These are phyloP conservation scores for Gossypium anomalum DNA, from an alignment of 345 rosid genomes.

Conservation along the genomic window DNA sequence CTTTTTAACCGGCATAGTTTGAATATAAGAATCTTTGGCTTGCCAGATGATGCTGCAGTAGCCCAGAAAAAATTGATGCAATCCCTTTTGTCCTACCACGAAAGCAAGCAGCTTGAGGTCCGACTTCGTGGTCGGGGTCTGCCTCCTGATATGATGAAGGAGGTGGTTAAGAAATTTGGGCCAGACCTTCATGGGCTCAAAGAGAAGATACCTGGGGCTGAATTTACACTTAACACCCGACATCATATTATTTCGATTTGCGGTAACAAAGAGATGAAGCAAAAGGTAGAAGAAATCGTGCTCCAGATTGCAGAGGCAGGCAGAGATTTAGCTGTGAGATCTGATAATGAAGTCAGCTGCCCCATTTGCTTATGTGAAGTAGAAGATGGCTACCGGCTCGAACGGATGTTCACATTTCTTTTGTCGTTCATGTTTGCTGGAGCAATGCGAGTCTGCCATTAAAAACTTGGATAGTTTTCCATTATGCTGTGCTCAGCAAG, in stretches of 20 bases:
- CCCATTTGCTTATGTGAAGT: conserved; percentile 84
- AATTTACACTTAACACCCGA: conserved; percentile 45
- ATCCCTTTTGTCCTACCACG: conserved; percentile 50
- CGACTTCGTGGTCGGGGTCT: conserved; percentile 53
- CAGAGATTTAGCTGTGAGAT: conserved; percentile 17
- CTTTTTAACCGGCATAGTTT: conserved; percentile 47
- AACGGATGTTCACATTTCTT: conserved; percentile 68
- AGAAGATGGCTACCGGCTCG: conserved; percentile 70
- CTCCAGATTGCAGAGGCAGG: conserved; percentile 41
- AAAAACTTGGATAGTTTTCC: conserved; percentile 70
- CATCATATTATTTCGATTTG: conserved; percentile 53
- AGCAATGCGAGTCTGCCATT: conserved; percentile 69
- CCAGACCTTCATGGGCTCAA: conserved; percentile 69
- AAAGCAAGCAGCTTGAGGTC: conserved; percentile 59
- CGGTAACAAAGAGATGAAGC: conserved; percentile 59
- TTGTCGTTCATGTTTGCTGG: conserved; percentile 71
- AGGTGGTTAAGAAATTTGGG: conserved; percentile 64
- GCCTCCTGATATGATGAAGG: conserved; percentile 77
- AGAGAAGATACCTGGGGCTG: conserved; percentile 57
- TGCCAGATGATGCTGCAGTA: conserved; percentile 31
- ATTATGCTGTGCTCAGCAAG: conserved; percentile 41
- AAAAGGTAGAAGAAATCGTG: conserved; percentile 55
- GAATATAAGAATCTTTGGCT: conserved; percentile 60
- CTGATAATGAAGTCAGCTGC: conserved; percentile 39
- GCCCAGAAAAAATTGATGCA: conserved; percentile 55